Evolutionary conservation across 148 eudicot species (phyloP).

Genomic region (Suaeda aralocaspica): DNA sequence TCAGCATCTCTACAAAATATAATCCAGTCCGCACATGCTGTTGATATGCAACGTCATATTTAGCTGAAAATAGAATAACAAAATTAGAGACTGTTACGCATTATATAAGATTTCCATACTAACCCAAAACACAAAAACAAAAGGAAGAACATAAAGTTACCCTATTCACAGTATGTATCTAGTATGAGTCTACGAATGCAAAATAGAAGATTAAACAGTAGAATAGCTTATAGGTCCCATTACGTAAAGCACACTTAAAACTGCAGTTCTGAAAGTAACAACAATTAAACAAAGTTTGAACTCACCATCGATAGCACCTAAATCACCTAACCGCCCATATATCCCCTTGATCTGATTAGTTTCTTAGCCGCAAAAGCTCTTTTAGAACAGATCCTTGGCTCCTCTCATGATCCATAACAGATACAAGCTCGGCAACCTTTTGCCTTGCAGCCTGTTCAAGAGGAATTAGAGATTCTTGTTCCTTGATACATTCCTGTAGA

Average conservation of each 20-base stretch:
- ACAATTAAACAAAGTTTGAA: background rate
- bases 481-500: slow-evolving; percentile 63
- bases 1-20: slow-evolving; percentile 88
- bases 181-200: background rate
- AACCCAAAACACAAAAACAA: background rate
- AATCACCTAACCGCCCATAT: slow-evolving; percentile 96
- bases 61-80: slow-evolving; percentile 43
- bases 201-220: background rate
- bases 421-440: slow-evolving; percentile 69
- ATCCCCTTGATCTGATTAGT: slow-evolving; percentile 67
- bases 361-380: slow-evolving; percentile 80
- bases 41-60: slow-evolving; percentile 95
- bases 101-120: background rate
- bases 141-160: background rate
- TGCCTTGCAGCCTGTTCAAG: slow-evolving; percentile 89
- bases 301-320: slow-evolving; percentile 96
- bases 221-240: background rate
- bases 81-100: background rate
- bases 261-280: background rate
- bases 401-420: slow-evolving; percentile 80
- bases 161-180: background rate
- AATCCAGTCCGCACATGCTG: slow-evolving; percentile 95
- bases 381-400: slow-evolving; percentile 93
- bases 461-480: slow-evolving; percentile 69
- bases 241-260: background rate